Percentiles rank a stretch among this genome's conserved stretches.
phyloP scores from a whole-genome alignment of 2,329 filamentous ascomycete species.

The Talaromyces sp. region DNA sequence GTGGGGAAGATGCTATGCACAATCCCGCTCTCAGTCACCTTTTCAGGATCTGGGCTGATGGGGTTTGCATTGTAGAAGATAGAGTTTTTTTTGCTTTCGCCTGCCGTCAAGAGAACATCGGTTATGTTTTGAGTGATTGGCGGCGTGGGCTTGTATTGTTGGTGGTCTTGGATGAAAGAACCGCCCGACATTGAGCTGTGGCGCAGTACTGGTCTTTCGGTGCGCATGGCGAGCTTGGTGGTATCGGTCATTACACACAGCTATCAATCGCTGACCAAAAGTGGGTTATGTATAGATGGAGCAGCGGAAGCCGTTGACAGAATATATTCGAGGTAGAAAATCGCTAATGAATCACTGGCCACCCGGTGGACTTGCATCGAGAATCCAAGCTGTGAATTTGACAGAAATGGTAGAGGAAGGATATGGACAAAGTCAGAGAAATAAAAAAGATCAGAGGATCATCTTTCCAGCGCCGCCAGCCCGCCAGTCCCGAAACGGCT shows the following conservation, averaged over 20 bases:
- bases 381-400: neutral
- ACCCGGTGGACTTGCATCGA: conserved; percentile 3
- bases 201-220: conserved; percentile 41
- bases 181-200: conserved; percentile 41
- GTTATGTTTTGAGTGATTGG: conserved; percentile 35
- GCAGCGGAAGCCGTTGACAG: neutral
- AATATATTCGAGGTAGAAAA: neutral
- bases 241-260: conserved; percentile 28
- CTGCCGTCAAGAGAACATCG: conserved; percentile 36
- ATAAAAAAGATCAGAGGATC: neutral
- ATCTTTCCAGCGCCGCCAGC: neutral
- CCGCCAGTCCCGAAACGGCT: neutral
- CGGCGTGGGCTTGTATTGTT: conserved; percentile 45
- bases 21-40: conserved; percentile 46
- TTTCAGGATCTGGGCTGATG: conserved; percentile 38
- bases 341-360: neutral
- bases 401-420: neutral
- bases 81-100: conserved; percentile 20
- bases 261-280: neutral
- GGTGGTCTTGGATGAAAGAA: conserved; percentile 48
- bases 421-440: neutral
- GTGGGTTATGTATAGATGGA: neutral
- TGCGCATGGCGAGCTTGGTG: conserved; percentile 29
- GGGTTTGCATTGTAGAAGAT: conserved; percentile 35
- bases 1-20: conserved; percentile 47